Conservation (phyloP, 768 basidiomycete species). For the Fomitopsis serialis region DNA sequence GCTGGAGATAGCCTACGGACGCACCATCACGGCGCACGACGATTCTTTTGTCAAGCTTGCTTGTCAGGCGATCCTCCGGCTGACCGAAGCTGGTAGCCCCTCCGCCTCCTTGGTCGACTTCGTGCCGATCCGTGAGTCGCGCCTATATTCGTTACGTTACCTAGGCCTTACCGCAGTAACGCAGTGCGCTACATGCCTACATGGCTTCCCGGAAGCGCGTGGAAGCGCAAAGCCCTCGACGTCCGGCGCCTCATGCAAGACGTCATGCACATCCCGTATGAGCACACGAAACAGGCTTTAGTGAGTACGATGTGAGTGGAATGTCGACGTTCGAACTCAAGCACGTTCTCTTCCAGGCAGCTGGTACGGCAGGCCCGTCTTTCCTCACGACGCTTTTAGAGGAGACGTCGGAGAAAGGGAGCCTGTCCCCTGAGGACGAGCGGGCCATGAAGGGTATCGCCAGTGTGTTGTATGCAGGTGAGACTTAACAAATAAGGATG, state of each 20-base stretch:
- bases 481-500: not conserved
- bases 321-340: too few species aligned
- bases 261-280: constrained; percentile 23
- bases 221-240: constrained; percentile 16
- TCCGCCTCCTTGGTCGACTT: constrained; percentile 19
- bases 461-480: constrained; percentile 13
- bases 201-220: constrained; percentile 33
- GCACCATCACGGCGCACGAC: constrained; percentile 22
- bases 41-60: constrained; percentile 21
- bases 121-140: constrained; percentile 12
- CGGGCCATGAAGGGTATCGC: not conserved
- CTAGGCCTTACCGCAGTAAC: not conserved
- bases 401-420: not conserved
- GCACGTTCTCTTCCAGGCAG: too few species aligned
- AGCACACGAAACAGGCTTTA: constrained; percentile 21
- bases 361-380: constrained; percentile 5
- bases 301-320: constrained; percentile 14
- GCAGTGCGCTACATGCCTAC: constrained; percentile 28
- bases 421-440: not conserved
- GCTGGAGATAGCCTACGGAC: constrained; percentile 28
- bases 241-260: constrained; percentile 4
- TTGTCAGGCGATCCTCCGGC: constrained; percentile 8
- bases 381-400: constrained; percentile 3
- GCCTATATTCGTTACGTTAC: not conserved
- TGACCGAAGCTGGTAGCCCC: constrained; percentile 7